Evolutionary conservation across 2,329 filamentous ascomycete species (phyloP), one percentile per base, ranked within the genome.

Genomic region (Botrytis hyacinthi): DNA sequence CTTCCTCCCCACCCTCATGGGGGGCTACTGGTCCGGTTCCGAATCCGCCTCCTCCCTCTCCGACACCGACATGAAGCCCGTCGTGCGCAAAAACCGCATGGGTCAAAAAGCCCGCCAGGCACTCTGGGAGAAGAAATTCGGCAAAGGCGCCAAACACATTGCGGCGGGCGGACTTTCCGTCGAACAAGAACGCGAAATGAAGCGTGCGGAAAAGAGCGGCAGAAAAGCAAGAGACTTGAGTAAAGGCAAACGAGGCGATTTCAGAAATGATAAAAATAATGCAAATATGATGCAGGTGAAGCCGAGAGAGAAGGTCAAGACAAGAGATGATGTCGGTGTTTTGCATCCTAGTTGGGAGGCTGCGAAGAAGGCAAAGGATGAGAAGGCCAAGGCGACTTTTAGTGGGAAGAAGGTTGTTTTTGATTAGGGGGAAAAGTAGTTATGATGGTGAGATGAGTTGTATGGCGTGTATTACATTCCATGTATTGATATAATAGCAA

Each of bases 71-170:
- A 88, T 87, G 12, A 82, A 86, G 2, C 88, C 87, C 9, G 85
- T 85, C 7, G 82, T 86, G 0, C 89, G 89, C 78, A 95, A 94
- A 82, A 95, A 95, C 78, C 87, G 92, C 35, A 86, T 89, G 65
- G 93, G 93, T 5, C 93, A 97, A 82, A 87, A 90, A 61, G 92
- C 91, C n/a, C 88, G 93, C 14, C 92, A 93, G 80, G 88, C 90
- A 37, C 92, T 96, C 74, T 92, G 90, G 85, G 93, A 95, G 84
- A 91, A 93, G 83, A 95, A 95, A 80, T 95, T 87, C 81, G 92
- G 92, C 68, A 85, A 86, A 22, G 86, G 87, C 75, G 93, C 93
- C 1, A 81, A 81, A 61, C 80, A 82, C 73, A 78, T 82, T 32
- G 77, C 78, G 62, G 75, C 74, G 7, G 80, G 79, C 4, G 62